phyloP scores from a whole-genome alignment of 2,329 filamentous ascomycete genomes.

The Thermoascus crustaceus region DNA sequence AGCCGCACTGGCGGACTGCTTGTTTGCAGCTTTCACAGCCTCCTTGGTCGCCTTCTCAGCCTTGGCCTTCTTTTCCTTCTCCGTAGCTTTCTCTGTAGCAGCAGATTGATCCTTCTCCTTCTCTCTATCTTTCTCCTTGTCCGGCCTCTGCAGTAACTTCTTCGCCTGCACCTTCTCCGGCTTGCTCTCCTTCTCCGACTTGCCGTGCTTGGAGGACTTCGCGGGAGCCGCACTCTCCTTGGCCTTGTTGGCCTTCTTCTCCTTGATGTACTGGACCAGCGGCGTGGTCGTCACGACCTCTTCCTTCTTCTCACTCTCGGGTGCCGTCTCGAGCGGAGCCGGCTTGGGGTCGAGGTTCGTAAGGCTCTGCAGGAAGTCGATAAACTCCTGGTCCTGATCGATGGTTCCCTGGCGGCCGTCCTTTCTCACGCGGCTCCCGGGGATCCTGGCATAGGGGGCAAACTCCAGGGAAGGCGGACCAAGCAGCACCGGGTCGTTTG shows the following conservation, averaged over 20 bases:
- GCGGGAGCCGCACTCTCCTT: slow-evolving; percentile 49
- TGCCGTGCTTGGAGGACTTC: slow-evolving; percentile 34
- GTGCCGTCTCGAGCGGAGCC: slow-evolving; percentile 41
- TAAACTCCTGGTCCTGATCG: slow-evolving; percentile 92
- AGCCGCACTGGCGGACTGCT: slow-evolving; percentile 19
- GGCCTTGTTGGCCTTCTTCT: slow-evolving; percentile 76
- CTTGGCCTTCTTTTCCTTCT: slow-evolving; percentile 27
- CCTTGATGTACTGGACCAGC: slow-evolving; percentile 78
- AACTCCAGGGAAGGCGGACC: slow-evolving; percentile 75
- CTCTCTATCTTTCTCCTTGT: no score
- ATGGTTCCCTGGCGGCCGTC: slow-evolving; percentile 90
- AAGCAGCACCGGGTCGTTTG: slow-evolving; percentile 62
- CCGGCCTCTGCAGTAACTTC: slow-evolving; percentile 33
- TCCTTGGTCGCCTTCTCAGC: slow-evolving; percentile 56
- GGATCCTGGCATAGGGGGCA: slow-evolving; percentile 74
- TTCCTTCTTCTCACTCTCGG: slow-evolving; percentile 44
- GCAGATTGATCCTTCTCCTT: no score
- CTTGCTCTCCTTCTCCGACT: slow-evolving; percentile 33
- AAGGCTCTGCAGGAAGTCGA: slow-evolving; percentile 79
- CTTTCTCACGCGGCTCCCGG: slow-evolving; percentile 62
- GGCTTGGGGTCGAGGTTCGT: slow-evolving; percentile 63
- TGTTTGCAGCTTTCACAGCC: slow-evolving; percentile 50
- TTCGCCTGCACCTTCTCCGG: slow-evolving; percentile 34
- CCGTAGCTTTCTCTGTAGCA: slow-evolving; percentile 17
- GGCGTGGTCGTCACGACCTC: slow-evolving; percentile 74